phyloP scores from a whole-genome alignment of 1,139 yeast species.

The Kurtzmaniella quercitrusa region DNA sequence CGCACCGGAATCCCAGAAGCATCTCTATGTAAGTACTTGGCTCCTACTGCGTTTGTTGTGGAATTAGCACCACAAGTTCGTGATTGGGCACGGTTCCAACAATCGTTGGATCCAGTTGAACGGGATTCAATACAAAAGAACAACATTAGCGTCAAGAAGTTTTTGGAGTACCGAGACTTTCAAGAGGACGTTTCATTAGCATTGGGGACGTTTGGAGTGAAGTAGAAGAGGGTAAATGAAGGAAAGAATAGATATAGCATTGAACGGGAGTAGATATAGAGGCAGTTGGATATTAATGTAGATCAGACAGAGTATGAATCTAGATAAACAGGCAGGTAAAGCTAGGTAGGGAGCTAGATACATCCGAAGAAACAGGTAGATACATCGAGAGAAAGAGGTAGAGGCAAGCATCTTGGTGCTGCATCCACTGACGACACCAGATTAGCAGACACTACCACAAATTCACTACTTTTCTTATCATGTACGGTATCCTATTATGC shows the following conservation, averaged over 20 bases:
- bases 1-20: constrained; percentile 23
- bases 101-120: constrained; percentile 23
- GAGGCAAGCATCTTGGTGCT: no score
- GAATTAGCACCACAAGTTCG: constrained; percentile 35
- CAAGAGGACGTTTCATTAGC: constrained; percentile 16
- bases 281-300: background rate
- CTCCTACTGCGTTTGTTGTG: constrained; percentile 16
- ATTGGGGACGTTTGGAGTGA: constrained; percentile 8
- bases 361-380: no score
- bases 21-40: constrained; percentile 17
- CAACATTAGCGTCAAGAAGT: constrained; percentile 23
- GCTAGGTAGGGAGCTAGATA: no score
- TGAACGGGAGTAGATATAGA: background rate
- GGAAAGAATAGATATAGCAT: background rate
- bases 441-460: no score
- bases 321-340: no score
- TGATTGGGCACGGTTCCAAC: constrained; percentile 33
- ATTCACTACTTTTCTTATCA: no score
- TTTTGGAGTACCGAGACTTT: constrained; percentile 35
- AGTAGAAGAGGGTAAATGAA: background rate
- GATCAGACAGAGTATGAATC: background rate
- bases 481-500: no score
- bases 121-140: constrained; percentile 13
- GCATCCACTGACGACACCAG: no score
- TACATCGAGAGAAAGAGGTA: no score